phyloP scores from a whole-genome alignment of 2,329 filamentous ascomycete species.

The Colletotrichum cordylinicola region DNA sequence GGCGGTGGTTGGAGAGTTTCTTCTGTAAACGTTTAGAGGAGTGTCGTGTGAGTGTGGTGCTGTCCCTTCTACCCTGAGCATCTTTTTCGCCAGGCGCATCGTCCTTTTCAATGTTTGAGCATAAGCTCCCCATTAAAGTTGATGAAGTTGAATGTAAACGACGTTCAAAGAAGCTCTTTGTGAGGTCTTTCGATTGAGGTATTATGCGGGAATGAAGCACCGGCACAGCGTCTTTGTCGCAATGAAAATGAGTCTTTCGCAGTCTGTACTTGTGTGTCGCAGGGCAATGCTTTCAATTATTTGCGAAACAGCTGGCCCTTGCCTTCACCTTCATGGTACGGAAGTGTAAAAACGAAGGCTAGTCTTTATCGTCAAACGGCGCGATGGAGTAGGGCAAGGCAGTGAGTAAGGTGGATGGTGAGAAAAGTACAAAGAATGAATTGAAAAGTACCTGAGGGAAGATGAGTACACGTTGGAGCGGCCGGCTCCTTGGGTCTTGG shows the following conservation, averaged over 20 bases:
- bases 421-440: not conserved
- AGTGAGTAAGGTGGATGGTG: not conserved
- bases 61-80: slow-evolving; percentile 19
- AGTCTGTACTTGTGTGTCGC: not conserved
- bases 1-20: not conserved
- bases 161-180: not conserved
- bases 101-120: slow-evolving; percentile 24
- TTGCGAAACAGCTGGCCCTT: not conserved
- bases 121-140: slow-evolving; percentile 18
- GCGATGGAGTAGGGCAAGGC: not conserved
- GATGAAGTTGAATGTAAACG: not conserved
- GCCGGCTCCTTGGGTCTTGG: not conserved
- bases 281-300: not conserved
- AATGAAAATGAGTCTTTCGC: not conserved
- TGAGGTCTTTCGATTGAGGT: not conserved
- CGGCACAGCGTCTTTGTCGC: not conserved
- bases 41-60: not conserved
- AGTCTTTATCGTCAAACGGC: not conserved
- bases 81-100: slow-evolving; percentile 20
- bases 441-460: not conserved
- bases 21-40: slow-evolving; percentile 15
- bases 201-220: no score
- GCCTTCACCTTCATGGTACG: not conserved
- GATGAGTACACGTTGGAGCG: not conserved
- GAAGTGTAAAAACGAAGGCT: not conserved